These are phyloP conservation scores for Kurtzmaniella natalensis DNA, from an alignment of 1,139 yeast species.

Conservation along the genomic window DNA sequence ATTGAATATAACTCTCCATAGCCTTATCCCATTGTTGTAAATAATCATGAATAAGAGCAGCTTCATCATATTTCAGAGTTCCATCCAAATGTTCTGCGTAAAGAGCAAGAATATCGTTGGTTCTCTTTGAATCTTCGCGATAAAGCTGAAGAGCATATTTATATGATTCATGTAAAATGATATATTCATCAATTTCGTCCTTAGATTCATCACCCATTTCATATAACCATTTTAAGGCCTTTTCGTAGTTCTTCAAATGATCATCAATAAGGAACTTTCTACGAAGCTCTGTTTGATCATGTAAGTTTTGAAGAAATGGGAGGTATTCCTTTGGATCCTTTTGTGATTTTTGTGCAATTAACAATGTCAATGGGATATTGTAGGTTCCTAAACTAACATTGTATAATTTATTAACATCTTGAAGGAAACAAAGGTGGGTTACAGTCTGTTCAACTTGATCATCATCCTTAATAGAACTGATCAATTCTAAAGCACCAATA, in stretches of 20 bases:
- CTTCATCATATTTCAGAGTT: conserved; percentile 56
- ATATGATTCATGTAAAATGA: conserved; percentile 70
- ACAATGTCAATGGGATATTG: conserved; percentile 73
- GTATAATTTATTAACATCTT: conserved; percentile 82
- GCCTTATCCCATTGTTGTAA: conserved; percentile 58
- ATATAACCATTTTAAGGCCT: conserved; percentile 66
- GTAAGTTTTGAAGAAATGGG: conserved; percentile 82
- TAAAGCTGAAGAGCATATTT: conserved; percentile 62
- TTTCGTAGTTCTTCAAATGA: conserved; percentile 58
- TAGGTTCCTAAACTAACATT: conserved; percentile 78
- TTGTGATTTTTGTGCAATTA: conserved; percentile 92
- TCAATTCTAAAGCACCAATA: conserved; percentile 63
- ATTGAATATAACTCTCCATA: conserved; percentile 60
- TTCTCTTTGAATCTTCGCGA: conserved; percentile 54
- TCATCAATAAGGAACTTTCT: conserved; percentile 78
- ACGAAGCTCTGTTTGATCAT: conserved; percentile 61
- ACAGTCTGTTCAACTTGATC: conserved; percentile 58
- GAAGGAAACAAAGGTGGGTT: conserved; percentile 83
- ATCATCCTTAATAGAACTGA: conserved; percentile 46
- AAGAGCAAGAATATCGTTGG: conserved; percentile 48
- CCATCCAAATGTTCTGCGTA: conserved; percentile 62
- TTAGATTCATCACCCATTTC: conserved; percentile 46
- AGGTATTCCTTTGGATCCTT: conserved; percentile 96
- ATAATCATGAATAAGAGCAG: conserved; percentile 76
- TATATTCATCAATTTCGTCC: conserved; percentile 64